Evolutionary conservation across 1,139 yeast genomes (phyloP).

Genomic region (Hyphopichia pseudoburtonii): DNA sequence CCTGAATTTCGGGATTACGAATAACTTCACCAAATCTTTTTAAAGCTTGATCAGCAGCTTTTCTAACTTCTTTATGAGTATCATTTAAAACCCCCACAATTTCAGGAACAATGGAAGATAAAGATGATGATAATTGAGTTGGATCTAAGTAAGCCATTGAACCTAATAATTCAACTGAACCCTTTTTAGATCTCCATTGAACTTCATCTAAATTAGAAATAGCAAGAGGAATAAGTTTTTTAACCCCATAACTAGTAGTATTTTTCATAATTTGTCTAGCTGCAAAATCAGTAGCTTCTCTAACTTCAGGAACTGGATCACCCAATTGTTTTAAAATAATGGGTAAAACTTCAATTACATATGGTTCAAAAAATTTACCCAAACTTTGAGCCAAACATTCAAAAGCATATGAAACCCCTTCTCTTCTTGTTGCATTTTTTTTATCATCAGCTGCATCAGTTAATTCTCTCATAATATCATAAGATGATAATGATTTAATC

Average conservation of each 20-base stretch:
- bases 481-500: slow-evolving; percentile 69
- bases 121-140: slow-evolving; percentile 83
- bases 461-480: slow-evolving; percentile 72
- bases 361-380: slow-evolving; percentile 86
- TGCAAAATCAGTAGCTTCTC: slow-evolving; percentile 85
- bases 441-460: slow-evolving; percentile 90
- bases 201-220: slow-evolving; percentile 82
- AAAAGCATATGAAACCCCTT: slow-evolving; percentile 85
- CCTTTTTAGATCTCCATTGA: slow-evolving; percentile 96
- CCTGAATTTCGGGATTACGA: slow-evolving; percentile 94
- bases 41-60: slow-evolving; percentile 87
- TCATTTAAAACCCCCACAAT: slow-evolving; percentile 94
- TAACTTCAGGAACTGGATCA: slow-evolving; percentile 79
- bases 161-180: slow-evolving; percentile 93
- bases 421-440: slow-evolving; percentile 71
- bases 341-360: slow-evolving; percentile 85
- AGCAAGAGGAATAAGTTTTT: slow-evolving; percentile 87
- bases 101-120: slow-evolving; percentile 90
- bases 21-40: slow-evolving; percentile 95
- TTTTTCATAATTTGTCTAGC: slow-evolving; percentile 86
- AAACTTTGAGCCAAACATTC: slow-evolving; percentile 79
- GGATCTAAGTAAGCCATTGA: slow-evolving; percentile 98
- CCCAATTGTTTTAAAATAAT: slow-evolving; percentile 79
- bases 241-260: slow-evolving; percentile 91
- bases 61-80: slow-evolving; percentile 93